These are phyloP conservation scores for Fusarium penzigii DNA, from an alignment of 2,329 filamentous ascomycete species.

Conservation along the genomic window DNA sequence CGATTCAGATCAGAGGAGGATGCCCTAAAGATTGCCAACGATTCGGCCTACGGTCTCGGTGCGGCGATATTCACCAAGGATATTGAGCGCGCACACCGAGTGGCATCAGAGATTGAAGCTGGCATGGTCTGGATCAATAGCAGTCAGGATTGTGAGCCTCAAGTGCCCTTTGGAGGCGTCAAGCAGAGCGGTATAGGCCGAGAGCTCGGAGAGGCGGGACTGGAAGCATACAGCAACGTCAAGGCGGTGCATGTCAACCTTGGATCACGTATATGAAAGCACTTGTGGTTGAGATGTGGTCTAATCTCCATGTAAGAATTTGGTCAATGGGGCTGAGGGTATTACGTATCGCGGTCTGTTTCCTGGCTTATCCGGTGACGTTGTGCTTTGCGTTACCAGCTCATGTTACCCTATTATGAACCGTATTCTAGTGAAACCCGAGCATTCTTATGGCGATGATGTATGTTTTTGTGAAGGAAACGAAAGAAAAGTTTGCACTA, in stretches of 20 bases:
- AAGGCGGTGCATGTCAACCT: constrained; percentile 31
- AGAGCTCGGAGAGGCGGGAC: constrained; percentile 27
- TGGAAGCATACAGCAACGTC: constrained; percentile 29
- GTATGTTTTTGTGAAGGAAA: no score
- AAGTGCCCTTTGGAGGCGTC: constrained; percentile 29
- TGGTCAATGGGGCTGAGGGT: not conserved
- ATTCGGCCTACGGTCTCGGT: constrained; percentile 75
- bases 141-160: constrained; percentile 28
- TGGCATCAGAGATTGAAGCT: constrained; percentile 71
- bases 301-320: not conserved
- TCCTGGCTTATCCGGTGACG: no score
- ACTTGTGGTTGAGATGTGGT: not conserved
- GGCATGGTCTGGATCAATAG: constrained; percentile 60
- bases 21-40: constrained; percentile 71
- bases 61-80: constrained; percentile 78
- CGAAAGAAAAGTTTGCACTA: no score
- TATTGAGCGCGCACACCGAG: constrained; percentile 76
- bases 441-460: no score
- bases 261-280: constrained; percentile 22
- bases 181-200: constrained; percentile 31
- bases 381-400: no score
- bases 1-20: constrained; percentile 82
- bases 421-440: no score
- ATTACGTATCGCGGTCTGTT: not conserved
- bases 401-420: no score